Evolutionary conservation across 176 grass and related monocot genomes (phyloP).

Genomic region (Avena atlantica): DNA sequence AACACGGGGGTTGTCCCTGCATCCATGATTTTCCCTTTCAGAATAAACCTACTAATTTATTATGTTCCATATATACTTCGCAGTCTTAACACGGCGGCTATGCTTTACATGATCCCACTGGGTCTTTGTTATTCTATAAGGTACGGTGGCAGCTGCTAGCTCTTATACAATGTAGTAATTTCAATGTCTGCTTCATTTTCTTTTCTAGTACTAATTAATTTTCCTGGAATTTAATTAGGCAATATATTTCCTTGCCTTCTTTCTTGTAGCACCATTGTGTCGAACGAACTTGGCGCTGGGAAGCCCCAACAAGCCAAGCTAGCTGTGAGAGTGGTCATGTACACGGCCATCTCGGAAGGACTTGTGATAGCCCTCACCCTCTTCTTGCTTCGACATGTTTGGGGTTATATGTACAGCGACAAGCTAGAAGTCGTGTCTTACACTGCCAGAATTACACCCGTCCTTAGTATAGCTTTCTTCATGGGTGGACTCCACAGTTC

Average conservation of each 20-base stretch:
- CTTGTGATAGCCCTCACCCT: slow-evolving; percentile 9
- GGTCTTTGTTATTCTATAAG: slow-evolving; percentile 34
- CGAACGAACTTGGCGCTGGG: slow-evolving; percentile 25
- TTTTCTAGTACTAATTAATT: no score
- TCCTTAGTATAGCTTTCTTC: slow-evolving; percentile 29
- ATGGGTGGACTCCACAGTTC: slow-evolving; percentile 31
- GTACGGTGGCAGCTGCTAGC: neutral
- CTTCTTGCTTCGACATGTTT: slow-evolving; percentile 26
- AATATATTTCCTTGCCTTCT: neutral
- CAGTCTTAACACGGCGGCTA: slow-evolving; percentile 34
- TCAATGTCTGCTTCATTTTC: neutral
- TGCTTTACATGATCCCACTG: slow-evolving; percentile 39
- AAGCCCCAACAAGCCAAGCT: slow-evolving; percentile 20
- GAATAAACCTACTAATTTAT: neutral
- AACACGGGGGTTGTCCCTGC: no score
- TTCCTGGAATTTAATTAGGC: no score
- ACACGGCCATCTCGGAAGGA: slow-evolving; percentile 19
- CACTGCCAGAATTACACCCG: slow-evolving; percentile 18
- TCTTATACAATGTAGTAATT: neutral
- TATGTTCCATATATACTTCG: neutral
- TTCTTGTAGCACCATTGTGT: neutral
- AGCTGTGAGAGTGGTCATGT: slow-evolving; percentile 17
- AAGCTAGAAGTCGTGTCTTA: slow-evolving; percentile 32
- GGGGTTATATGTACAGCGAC: slow-evolving; percentile 33
- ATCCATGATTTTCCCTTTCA: neutral